Base-by-base conservation (phyloP, 768 basidiomycete species). In the Auriscalpium microsporum region DNA sequence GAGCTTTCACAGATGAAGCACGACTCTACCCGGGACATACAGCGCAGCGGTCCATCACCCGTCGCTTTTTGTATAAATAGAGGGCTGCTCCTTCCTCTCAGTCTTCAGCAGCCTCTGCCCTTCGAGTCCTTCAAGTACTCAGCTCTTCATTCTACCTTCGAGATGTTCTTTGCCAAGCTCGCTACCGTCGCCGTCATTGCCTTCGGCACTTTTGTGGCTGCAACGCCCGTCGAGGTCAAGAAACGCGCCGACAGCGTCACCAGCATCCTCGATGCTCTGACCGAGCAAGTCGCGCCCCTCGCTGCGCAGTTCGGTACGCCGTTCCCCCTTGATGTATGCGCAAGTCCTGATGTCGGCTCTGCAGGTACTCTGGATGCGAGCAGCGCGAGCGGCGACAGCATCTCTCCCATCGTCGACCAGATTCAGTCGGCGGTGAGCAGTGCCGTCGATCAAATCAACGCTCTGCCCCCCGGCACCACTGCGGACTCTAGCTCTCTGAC, bases 121-220 rank as follows among this genome's bases (percentile, higher is more conserved):
- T 28, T 28, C 7, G 28, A 28, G 28, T 28, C 7, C 28, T 28
- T 28, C 23, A 28, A 28, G 23, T 28, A 2, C 28, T 42, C 40
- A 42, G 40, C 40, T 42, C 40, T 48, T 48, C 46, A 5, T 6
- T 13, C 14, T 11, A 13, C 14, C 14, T 23, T n/a, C 21, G 21
- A 3, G 13, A 52, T 52, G 52, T 52, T 44, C 52, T 52, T 52
- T 23, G 33, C 44, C 40, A 52, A 52, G 52, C n/a, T 52, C 52
- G 52, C 42, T 19, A 52, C 52, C 23, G 34, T 52, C 52, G 52
- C 52, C n/a, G 44, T 28, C 21, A 17, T 52, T 36, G 52, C 52
- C 38, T 52, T 52, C 52, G 36, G 52, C 52, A 52, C 52, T 40
- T 40, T 52, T n/a, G 52, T 35, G 13, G n/a, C 52, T 45, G 52